Evolutionary conservation across 2,329 filamentous ascomycete genomes (phyloP).

Genomic region (Cercospora sesami): DNA sequence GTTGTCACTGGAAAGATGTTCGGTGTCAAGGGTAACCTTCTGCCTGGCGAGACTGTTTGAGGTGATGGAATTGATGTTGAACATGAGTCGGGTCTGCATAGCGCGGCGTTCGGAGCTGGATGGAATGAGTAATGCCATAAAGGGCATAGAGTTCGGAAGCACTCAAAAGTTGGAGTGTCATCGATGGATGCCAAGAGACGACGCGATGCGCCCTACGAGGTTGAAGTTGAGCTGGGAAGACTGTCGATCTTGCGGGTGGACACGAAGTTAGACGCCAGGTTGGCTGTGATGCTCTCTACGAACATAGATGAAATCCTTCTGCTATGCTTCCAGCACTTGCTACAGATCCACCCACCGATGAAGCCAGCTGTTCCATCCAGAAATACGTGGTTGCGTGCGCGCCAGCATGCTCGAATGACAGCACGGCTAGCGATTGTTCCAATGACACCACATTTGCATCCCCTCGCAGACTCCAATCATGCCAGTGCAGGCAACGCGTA

Average conservation of each 20-base stretch:
- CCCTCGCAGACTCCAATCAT: too few relatives aligned
- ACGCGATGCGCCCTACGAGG: background rate
- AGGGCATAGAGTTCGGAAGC: slow-evolving; percentile 1
- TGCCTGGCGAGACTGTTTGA: slow-evolving; percentile 54
- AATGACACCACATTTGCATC: background rate
- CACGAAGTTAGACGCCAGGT: background rate
- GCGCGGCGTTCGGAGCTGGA: slow-evolving; percentile 28
- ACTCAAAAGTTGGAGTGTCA: background rate
- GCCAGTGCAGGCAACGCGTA: background rate
- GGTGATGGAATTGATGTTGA: background rate
- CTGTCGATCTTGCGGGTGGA: background rate
- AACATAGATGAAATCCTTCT: background rate
- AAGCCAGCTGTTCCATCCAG: background rate
- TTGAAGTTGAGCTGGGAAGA: background rate
- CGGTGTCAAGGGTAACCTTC: slow-evolving; percentile 72
- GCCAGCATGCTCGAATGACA: background rate
- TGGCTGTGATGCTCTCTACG: slow-evolving; percentile 1
- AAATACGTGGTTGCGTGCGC: background rate
- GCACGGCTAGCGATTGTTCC: background rate
- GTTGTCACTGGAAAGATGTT: slow-evolving; percentile 97
- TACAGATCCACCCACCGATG: background rate
- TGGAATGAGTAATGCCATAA: background rate
- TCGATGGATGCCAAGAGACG: background rate
- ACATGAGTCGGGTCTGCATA: slow-evolving; percentile 23
- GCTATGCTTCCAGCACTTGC: background rate